Conservation (phyloP, 495 filamentous ascomycete genomes). For the Parathielavia appendiculata region DNA sequence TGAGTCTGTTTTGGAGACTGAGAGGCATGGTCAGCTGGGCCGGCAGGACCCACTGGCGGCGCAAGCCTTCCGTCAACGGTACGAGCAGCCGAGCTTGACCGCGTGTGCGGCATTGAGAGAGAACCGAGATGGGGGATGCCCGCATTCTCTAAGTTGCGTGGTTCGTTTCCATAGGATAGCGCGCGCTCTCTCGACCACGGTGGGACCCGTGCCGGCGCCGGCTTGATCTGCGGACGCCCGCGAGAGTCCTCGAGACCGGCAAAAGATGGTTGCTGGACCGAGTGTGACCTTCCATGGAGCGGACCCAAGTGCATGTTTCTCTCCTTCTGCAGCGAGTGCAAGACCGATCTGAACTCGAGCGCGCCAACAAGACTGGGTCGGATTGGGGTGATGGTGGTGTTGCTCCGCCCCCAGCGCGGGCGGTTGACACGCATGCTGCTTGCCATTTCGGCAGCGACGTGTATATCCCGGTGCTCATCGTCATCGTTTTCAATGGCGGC, state of each 20-base stretch:
- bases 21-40: neutral
- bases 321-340: conserved; percentile 74
- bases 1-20: neutral
- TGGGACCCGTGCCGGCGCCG: conserved; percentile 9
- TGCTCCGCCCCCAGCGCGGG: conserved; percentile 61
- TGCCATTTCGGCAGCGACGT: conserved; percentile 74
- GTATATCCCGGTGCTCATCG: conserved; percentile 67
- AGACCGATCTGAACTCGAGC: conserved; percentile 85
- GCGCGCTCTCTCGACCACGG: conserved; percentile 27
- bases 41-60: conserved; percentile 16
- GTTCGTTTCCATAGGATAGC: conserved; percentile 29
- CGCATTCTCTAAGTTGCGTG: conserved; percentile 21
- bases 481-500: conserved; percentile 61
- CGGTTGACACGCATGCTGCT: conserved; percentile 89
- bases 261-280: conserved; percentile 44
- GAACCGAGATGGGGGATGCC: conserved; percentile 10
- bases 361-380: conserved; percentile 89
- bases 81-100: conserved; percentile 22
- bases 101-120: conserved; percentile 11
- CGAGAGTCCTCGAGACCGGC: conserved; percentile 14
- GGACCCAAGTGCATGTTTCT: conserved; percentile 64
- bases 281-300: conserved; percentile 66
- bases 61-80: conserved; percentile 32
- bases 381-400: conserved; percentile 70
- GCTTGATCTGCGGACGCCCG: conserved; percentile 18